Conservation (phyloP, 768 basidiomycete species). For the Chalciporus piperatus region DNA sequence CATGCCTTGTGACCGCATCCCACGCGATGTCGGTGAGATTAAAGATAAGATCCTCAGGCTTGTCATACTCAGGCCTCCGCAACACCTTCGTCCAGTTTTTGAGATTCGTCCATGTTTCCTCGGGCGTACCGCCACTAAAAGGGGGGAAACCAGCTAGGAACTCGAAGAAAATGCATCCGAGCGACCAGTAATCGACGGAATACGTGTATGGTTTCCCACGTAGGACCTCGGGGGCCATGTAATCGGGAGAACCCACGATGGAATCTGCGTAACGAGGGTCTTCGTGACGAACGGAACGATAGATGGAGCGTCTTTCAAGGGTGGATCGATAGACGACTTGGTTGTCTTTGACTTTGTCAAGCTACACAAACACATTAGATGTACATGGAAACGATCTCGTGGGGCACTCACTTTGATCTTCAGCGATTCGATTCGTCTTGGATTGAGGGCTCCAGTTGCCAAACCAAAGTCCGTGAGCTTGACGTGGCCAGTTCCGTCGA, state of each 20-base stretch:
- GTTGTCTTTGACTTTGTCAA: slow-evolving; percentile 95
- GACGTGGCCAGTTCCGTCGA: slow-evolving; percentile 94
- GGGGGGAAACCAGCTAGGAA: slow-evolving; percentile 97
- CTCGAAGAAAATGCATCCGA: slow-evolving; percentile 98
- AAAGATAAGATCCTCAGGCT: slow-evolving; percentile 94
- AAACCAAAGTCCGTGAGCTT: slow-evolving; percentile 98
- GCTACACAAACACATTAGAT: slow-evolving; percentile 42
- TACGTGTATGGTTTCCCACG: slow-evolving; percentile 94
- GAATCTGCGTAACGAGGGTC: slow-evolving; percentile 96
- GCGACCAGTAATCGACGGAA: slow-evolving; percentile 97
- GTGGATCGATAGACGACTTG: slow-evolving; percentile 88
- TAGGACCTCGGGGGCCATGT: slow-evolving; percentile 95
- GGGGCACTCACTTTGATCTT: slow-evolving; percentile 71
- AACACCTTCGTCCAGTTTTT: slow-evolving; percentile 97
- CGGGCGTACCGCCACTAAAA: slow-evolving; percentile 91
- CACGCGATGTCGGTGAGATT: slow-evolving; percentile 92
- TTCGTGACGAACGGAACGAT: slow-evolving; percentile 85
- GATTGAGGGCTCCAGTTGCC: slow-evolving; percentile 94
- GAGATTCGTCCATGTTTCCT: slow-evolving; percentile 98
- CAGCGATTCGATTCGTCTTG: slow-evolving; percentile 89
- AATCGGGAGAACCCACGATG: slow-evolving; percentile 96
- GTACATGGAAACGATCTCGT: background rate
- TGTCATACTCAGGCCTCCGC: slow-evolving; percentile 91
- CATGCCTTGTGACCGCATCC: slow-evolving; percentile 87
- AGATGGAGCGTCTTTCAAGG: slow-evolving; percentile 90